These are phyloP conservation scores for Hevea brasiliensis DNA, from an alignment of 345 rosid species.

Conservation along the genomic window DNA sequence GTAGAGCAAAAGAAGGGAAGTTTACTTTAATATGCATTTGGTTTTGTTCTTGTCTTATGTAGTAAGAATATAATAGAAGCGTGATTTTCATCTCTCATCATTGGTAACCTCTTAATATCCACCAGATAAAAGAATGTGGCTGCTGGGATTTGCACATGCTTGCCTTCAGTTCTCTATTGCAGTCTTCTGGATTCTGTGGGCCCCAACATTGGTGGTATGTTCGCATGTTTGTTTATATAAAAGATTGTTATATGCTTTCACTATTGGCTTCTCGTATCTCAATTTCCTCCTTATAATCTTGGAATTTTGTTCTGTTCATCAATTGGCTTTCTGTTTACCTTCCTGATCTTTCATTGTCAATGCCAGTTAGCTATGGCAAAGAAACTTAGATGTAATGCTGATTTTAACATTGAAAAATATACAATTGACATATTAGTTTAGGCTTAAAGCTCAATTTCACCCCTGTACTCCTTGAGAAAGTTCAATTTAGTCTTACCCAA, in stretches of 20 bases:
- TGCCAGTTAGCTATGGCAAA: too few species aligned
- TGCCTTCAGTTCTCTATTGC: conserved; percentile 79
- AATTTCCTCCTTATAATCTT: conserved; percentile 1
- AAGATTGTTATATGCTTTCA: conserved; percentile 5
- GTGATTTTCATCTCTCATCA: not conserved
- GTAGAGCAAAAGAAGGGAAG: not conserved
- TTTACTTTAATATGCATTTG: not conserved
- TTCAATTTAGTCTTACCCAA: too few species aligned
- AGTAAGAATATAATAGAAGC: not conserved
- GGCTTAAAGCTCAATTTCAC: too few species aligned
- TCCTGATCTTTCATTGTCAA: not conserved
- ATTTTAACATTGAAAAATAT: not conserved
- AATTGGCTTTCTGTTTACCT: conserved; percentile 8
- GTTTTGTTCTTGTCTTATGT: not conserved
- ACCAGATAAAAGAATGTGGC: conserved; percentile 82
- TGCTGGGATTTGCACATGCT: conserved; percentile 74
- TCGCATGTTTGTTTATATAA: conserved; percentile 2
- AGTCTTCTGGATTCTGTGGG: conserved; percentile 93
- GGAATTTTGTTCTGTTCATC: not conserved
- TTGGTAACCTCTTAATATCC: conserved; percentile 10
- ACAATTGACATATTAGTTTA: not conserved
- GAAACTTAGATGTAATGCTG: too few species aligned
- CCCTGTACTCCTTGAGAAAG: too few species aligned
- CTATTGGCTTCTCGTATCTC: conserved; percentile 9
- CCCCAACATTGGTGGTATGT: conserved; percentile 90